phyloP scores from a whole-genome alignment of 208 protist species.

The Acanthamoeba quina region DNA sequence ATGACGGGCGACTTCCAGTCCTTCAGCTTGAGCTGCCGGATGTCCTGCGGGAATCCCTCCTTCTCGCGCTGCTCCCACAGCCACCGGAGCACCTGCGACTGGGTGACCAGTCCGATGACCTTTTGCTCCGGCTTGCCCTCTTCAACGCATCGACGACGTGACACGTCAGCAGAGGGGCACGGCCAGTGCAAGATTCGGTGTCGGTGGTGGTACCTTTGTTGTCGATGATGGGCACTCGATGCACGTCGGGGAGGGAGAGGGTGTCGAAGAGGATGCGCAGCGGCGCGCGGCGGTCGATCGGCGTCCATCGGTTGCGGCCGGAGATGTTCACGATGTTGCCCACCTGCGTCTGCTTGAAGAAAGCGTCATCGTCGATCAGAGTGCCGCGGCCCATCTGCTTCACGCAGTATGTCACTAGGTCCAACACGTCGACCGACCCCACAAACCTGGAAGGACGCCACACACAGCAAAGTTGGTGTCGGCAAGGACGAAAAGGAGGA shows the following conservation, averaged over 20 bases:
- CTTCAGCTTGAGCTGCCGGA: slow-evolving; percentile 25
- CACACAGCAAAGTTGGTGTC: too few species aligned
- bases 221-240: slow-evolving; percentile 38
- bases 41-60: slow-evolving; percentile 64
- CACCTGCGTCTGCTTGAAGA: slow-evolving; percentile 13
- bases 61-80: slow-evolving; percentile 44
- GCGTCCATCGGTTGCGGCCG: slow-evolving; percentile 40
- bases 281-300: slow-evolving; percentile 21
- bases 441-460: background rate
- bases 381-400: slow-evolving; percentile 35
- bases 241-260: slow-evolving; percentile 23
- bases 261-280: slow-evolving; percentile 40
- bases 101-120: background rate
- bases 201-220: background rate
- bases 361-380: background rate
- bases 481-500: too few species aligned
- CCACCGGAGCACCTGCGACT: slow-evolving; percentile 57
- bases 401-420: slow-evolving; percentile 36
- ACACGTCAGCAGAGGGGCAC: background rate
- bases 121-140: slow-evolving; percentile 43
- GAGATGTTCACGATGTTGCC: slow-evolving; percentile 51
- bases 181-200: background rate
- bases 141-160: background rate
- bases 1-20: slow-evolving; percentile 31
- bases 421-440: slow-evolving; percentile 38